Evolutionary conservation across 495 filamentous ascomycete species (phyloP), one percentile per base, ranked within the genome.

Genomic region (Trichocladium uniseriatum): DNA sequence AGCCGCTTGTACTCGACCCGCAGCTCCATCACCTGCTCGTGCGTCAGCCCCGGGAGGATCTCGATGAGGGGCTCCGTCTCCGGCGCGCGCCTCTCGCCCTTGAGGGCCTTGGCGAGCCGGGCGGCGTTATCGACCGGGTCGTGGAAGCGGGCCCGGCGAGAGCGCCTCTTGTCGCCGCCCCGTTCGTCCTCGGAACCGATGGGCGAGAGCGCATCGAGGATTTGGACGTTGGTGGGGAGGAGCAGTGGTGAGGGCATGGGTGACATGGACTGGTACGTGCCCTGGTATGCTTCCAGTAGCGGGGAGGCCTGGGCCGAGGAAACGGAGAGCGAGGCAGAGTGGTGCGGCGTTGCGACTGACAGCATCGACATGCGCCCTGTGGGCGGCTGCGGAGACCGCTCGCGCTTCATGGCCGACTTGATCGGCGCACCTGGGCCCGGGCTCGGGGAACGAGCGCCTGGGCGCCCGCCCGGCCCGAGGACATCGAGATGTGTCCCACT

Each of bases 191-290:
- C 69, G 0, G 72, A 72, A 11, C 60, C 53, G 46, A 69, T 54
- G 16, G 69, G 73, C 6, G 70, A 72, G 6, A 74, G 56, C 2
- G 66, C 62, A 21, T 73, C 68, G 44, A 72, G 34, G 9, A 66
- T 41, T n/a, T 37, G 53, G 32, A 39, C 50, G 58, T 32, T 58
- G 57, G 45, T 63, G 19, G 75, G 65, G 1, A 76, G 67, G 22
- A 79, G 65, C 29, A 76, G 69, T 0, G 91, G 86, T 1, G 86
- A 89, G 0, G 90, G 90, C 87, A 95, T 92, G 2, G 92, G 91
- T 1, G 90, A 94, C 56, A 96, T 87, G 43, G 85, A 86, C 65
- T 98, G 92, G 60, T 94, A 98, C 1, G 89, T 95, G 6, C 92
- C 92, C 49, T 82, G 82, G 67, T 98, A 98, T 1, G 92, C 84